A percentile compares a stretch with the other conserved stretches of the same genome.
Evolutionary conservation across 1,284 basidiomycete species (phyloP).

Genomic region (Leccinum huronense): DNA sequence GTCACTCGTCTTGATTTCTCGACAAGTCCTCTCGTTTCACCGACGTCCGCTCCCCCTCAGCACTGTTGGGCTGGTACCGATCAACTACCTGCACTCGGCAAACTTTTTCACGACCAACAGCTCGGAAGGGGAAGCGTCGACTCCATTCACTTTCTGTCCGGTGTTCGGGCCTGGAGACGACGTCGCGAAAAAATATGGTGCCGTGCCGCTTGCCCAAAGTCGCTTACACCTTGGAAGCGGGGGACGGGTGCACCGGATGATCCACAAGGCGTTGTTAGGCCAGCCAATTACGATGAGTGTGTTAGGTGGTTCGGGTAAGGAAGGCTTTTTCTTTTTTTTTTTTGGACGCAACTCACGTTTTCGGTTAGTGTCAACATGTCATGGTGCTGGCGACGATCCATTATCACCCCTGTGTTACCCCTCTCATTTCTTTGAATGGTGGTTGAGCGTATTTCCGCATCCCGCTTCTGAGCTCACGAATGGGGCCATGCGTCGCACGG

Average conservation of each 20-base stretch:
- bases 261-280: constrained; percentile 83
- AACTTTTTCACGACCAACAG: constrained; percentile 37
- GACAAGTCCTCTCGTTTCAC: constrained; percentile 48
- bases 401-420: constrained; percentile 86
- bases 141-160: constrained; percentile 90
- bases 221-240: constrained; percentile 80
- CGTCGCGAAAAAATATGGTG: constrained; percentile 76
- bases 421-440: constrained; percentile 90
- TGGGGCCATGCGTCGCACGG: constrained; percentile 85
- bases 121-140: constrained; percentile 49
- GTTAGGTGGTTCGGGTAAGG: constrained; percentile 82
- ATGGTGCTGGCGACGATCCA: constrained; percentile 91
- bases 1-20: constrained; percentile 61
- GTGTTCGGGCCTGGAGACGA: constrained; percentile 80
- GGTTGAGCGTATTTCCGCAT: constrained; percentile 92
- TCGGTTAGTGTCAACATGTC: constrained; percentile 78
- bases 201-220: constrained; percentile 73
- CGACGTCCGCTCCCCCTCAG: constrained; percentile 41
- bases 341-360: constrained; percentile 3
- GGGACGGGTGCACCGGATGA: constrained; percentile 78
- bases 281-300: constrained; percentile 89
- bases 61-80: constrained; percentile 54
- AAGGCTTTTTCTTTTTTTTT: constrained; percentile 13
- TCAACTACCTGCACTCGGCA: constrained; percentile 56
- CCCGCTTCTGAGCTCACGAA: constrained; percentile 94